Evolutionary conservation across 192 early-diverging fungal species (phyloP).

Genomic region (Podila verticillata): DNA sequence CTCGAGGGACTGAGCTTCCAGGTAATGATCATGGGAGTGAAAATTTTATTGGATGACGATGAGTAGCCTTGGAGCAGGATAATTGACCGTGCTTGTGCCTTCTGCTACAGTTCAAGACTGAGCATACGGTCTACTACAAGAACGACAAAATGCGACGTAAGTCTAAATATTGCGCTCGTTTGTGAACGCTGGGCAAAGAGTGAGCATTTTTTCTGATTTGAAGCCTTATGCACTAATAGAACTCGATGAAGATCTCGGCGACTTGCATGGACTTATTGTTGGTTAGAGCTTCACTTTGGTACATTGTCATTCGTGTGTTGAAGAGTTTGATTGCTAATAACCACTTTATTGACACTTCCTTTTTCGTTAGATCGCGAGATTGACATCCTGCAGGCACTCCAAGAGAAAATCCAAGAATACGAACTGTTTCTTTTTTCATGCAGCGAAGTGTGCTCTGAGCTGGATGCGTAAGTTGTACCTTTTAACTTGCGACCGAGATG

Average conservation of each 20-base stretch:
- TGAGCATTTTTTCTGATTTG: background rate
- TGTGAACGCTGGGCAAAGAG: background rate
- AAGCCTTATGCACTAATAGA: constrained; percentile 47
- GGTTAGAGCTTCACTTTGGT: constrained; percentile 52
- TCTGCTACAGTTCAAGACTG: constrained; percentile 70
- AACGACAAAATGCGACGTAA: constrained; percentile 63
- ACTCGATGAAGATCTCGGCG: constrained; percentile 83
- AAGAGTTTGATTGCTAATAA: background rate
- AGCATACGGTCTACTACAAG: constrained; percentile 76
- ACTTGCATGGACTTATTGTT: constrained; percentile 85
- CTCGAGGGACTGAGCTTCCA: constrained; percentile 66
- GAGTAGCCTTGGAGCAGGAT: background rate
- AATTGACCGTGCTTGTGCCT: background rate
- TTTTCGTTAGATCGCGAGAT: constrained; percentile 77
- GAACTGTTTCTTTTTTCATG: constrained; percentile 42
- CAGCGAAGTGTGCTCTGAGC: constrained; percentile 62
- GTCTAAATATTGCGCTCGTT: background rate
- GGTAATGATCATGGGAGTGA: constrained; percentile 28
- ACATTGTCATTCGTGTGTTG: background rate
- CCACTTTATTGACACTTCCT: background rate
- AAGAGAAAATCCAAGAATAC: constrained; percentile 62
- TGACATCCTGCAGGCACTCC: constrained; percentile 80
- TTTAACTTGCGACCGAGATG: too few relatives aligned
- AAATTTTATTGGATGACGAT: background rate
- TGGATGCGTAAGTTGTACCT: constrained; percentile 82